phyloP scores from a whole-genome alignment of 1,284 basidiomycete species.

The Leccinum holopus region DNA sequence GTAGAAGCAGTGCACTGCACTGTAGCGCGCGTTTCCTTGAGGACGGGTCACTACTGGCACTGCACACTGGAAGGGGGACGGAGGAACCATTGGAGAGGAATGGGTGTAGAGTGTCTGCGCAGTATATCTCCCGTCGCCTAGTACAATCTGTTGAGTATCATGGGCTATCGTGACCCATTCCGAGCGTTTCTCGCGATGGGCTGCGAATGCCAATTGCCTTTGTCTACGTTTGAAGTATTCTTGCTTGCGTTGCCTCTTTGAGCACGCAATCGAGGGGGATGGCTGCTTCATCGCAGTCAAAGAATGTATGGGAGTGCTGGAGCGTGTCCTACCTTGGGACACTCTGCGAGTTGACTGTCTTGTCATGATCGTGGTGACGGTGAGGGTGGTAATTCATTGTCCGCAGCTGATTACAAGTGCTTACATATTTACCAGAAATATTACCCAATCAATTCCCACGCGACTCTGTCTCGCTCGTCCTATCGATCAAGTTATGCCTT shows the following conservation, averaged over 20 bases:
- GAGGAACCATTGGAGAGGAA: slow-evolving; percentile 23
- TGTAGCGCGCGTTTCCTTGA: slow-evolving; percentile 1
- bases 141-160: slow-evolving; percentile 43
- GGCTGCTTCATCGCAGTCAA: slow-evolving; percentile 30
- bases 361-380: slow-evolving; percentile 19
- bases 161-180: slow-evolving; percentile 37
- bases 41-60: slow-evolving; percentile 7
- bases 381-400: neutral
- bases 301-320: slow-evolving; percentile 18
- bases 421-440: slow-evolving; percentile 6
- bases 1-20: slow-evolving; percentile 28
- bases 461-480: neutral
- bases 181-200: slow-evolving; percentile 26
- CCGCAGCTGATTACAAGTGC: slow-evolving; percentile 14
- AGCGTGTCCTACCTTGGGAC: slow-evolving; percentile 30
- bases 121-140: slow-evolving; percentile 48
- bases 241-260: slow-evolving; percentile 28
- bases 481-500: slow-evolving; percentile 18
- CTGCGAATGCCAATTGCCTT: slow-evolving; percentile 23
- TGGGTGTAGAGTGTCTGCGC: slow-evolving; percentile 34
- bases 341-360: slow-evolving; percentile 24
- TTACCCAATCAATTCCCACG: slow-evolving; percentile 5
- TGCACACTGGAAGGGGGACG: slow-evolving; percentile 21
- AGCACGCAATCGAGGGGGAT: slow-evolving; percentile 10
- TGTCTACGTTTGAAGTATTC: slow-evolving; percentile 21